phyloP scores from a whole-genome alignment of 202 grass and related monocot species.

The Saccharum hybrid region DNA sequence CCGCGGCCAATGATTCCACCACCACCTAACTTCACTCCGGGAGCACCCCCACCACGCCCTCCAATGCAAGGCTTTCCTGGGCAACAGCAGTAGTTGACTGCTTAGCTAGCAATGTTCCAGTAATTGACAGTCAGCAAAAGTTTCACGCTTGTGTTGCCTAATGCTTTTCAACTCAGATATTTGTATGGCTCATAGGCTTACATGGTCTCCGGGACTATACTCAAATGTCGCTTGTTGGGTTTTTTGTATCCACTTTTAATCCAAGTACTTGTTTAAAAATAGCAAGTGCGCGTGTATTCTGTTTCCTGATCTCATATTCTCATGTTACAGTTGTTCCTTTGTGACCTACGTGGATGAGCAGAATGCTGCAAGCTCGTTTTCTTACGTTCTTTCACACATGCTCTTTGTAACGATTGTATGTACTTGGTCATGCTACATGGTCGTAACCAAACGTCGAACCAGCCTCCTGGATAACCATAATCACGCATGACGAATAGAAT shows the following conservation, averaged over 20 bases:
- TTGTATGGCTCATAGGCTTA: slow-evolving; percentile 16
- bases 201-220: slow-evolving; percentile 1
- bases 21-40: slow-evolving; percentile 72
- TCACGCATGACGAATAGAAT: not conserved
- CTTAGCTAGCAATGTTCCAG: not conserved
- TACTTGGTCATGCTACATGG: not conserved
- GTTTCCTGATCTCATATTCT: not conserved
- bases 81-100: slow-evolving; percentile 42
- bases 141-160: slow-evolving; percentile 18
- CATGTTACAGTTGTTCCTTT: not conserved
- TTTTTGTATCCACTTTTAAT: slow-evolving; percentile 15
- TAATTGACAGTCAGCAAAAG: slow-evolving; percentile 14
- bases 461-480: not conserved
- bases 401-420: not conserved
- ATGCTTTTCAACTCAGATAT: slow-evolving; percentile 19
- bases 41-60: slow-evolving; percentile 58
- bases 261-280: not conserved
- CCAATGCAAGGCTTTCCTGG: slow-evolving; percentile 72
- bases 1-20: slow-evolving; percentile 71
- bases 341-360: slow-evolving; percentile 1
- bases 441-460: not conserved
- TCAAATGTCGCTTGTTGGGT: not conserved
- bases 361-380: not conserved
- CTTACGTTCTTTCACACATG: not conserved
- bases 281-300: not conserved